Conservation (phyloP, 148 eudicot species). For the Nyssa sinensis region DNA sequence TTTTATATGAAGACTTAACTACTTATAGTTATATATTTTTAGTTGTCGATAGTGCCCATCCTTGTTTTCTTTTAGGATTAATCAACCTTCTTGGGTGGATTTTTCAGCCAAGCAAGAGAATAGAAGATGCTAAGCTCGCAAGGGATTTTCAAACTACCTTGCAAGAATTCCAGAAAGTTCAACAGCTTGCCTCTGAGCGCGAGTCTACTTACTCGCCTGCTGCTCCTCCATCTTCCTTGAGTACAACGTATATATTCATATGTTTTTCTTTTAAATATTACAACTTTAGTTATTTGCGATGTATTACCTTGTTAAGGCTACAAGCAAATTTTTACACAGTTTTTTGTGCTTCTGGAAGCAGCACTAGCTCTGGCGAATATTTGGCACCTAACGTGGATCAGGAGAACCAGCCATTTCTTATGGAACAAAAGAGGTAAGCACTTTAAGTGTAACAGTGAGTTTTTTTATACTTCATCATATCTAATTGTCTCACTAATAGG, state of each 20-base stretch:
- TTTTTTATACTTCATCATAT: no score
- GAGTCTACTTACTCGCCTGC: constrained; percentile 68
- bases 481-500: neutral
- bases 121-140: constrained; percentile 81
- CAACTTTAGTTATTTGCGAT: neutral
- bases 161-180: constrained; percentile 77
- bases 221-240: constrained; percentile 39
- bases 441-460: neutral
- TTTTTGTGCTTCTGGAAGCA: constrained; percentile 12
- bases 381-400: constrained; percentile 31
- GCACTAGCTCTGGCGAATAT: constrained; percentile 43
- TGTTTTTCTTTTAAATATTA: neutral
- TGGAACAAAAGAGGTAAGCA: constrained; percentile 51
- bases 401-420: constrained; percentile 60
- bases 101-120: constrained; percentile 60
- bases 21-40: neutral
- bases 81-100: neutral
- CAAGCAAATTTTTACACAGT: constrained; percentile 3
- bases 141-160: constrained; percentile 66
- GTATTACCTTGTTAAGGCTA: neutral
- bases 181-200: constrained; percentile 77
- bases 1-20: neutral
- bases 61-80: neutral
- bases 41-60: neutral
- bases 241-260: constrained; percentile 33